These are phyloP conservation scores for Mycena latifolia DNA, from an alignment of 768 basidiomycete genomes.

Conservation along the genomic window DNA sequence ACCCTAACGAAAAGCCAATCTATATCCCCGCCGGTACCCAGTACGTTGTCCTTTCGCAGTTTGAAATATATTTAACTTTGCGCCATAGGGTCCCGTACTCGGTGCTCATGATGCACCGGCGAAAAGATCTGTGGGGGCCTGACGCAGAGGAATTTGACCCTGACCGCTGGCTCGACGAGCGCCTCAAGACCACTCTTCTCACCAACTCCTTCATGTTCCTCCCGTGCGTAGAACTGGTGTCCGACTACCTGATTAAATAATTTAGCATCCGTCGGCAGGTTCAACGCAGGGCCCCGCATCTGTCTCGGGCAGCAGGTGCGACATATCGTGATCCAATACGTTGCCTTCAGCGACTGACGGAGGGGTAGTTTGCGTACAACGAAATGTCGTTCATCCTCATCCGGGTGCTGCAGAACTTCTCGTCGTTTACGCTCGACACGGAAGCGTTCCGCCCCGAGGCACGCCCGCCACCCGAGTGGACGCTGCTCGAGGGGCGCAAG, in stretches of 20 bases:
- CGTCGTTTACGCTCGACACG: conserved; percentile 58
- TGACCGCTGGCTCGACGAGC: conserved; percentile 76
- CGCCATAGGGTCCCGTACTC: conserved; percentile 60
- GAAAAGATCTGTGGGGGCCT: conserved; percentile 78
- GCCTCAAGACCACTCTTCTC: conserved; percentile 70
- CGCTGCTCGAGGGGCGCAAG: conserved; percentile 56
- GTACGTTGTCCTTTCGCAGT: conserved; percentile 42
- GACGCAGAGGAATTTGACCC: conserved; percentile 81
- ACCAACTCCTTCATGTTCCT: conserved; percentile 80
- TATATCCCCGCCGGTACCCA: conserved; percentile 66
- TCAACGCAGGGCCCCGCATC: conserved; percentile 65
- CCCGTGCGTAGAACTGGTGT: conserved; percentile 42
- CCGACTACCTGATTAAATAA: neutral
- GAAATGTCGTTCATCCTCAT: conserved; percentile 72
- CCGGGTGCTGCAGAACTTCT: conserved; percentile 71
- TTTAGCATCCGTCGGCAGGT: conserved; percentile 37
- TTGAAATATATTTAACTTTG: neutral
- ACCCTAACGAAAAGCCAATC: conserved; percentile 59
- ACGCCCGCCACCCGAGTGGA: conserved; percentile 62
- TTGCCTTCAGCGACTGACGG: no score
- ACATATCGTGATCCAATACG: no score
- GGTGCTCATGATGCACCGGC: conserved; percentile 74
- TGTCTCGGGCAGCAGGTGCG: conserved; percentile 55
- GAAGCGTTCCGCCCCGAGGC: conserved; percentile 60
- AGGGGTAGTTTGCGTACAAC: conserved; percentile 42